Evolutionary conservation across 768 basidiomycete species (phyloP).

Genomic region (Leccinellum albellum): DNA sequence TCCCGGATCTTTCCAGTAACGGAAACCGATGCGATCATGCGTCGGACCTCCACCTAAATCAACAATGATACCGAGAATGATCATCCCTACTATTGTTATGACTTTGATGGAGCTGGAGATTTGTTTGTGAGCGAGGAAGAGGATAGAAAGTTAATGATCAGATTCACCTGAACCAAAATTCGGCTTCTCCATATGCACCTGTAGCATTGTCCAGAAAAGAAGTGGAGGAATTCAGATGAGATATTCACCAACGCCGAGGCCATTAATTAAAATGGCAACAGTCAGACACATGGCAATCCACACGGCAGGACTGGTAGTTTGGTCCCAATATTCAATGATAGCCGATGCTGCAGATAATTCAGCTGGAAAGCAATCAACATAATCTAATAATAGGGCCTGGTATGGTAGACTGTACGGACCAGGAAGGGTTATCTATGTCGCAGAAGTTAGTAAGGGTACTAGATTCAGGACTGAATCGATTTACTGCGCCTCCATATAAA

Average conservation of each 20-base stretch:
- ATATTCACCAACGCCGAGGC: constrained; percentile 36
- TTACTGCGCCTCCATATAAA: constrained; percentile 37
- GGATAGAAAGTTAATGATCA: neutral
- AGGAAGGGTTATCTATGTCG: constrained; percentile 23
- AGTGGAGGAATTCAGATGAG: fast-evolving
- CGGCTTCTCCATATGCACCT: constrained; percentile 40
- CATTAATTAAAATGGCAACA: constrained; percentile 47
- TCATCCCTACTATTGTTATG: constrained; percentile 38
- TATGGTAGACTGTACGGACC: constrained; percentile 9
- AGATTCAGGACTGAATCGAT: neutral
- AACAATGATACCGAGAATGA: constrained; percentile 41
- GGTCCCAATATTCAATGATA: constrained; percentile 47
- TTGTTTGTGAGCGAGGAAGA: neutral
- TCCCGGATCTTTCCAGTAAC: constrained; percentile 49
- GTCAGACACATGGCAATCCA: constrained; percentile 53
- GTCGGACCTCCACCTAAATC: constrained; percentile 53
- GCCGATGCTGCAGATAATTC: constrained; percentile 50
- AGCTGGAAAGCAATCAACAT: constrained; percentile 25
- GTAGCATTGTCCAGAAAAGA: neutral
- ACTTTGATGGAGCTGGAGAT: constrained; percentile 46
- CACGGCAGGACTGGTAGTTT: constrained; percentile 37
- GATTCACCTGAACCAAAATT: constrained; percentile 43
- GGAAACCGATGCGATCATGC: constrained; percentile 45
- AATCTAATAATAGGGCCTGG: too few species aligned
- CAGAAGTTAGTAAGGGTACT: neutral